A percentile compares a stretch with the other conserved stretches of the same genome.
These are phyloP conservation scores for Russula olivacea DNA, from an alignment of 768 basidiomycete species.

Conservation along the genomic window DNA sequence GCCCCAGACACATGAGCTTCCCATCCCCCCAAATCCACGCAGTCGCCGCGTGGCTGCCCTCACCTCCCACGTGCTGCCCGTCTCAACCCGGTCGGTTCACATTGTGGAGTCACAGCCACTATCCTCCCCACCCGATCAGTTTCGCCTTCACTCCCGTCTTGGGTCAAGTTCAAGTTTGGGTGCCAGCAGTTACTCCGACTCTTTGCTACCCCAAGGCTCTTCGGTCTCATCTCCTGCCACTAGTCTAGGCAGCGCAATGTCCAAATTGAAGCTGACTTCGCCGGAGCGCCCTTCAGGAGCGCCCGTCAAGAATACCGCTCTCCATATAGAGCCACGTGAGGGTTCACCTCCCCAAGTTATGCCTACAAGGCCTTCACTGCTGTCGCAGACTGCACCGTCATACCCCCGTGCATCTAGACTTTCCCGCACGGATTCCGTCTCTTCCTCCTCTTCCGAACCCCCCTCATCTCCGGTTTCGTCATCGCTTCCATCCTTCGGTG, in stretches of 20 bases:
- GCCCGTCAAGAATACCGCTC: neutral
- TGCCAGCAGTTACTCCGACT: conserved; percentile 27
- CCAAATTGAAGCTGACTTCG: conserved; percentile 25
- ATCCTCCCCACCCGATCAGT: conserved; percentile 40
- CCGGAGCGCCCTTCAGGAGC: conserved; percentile 5
- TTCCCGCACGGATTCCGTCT: neutral
- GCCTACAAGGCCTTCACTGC: conserved; percentile 32
- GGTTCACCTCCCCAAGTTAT: conserved; percentile 17
- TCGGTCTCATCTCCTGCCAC: conserved; percentile 29
- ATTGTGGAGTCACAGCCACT: conserved; percentile 81
- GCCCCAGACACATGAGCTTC: conserved; percentile 75
- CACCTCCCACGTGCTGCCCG: conserved; percentile 45
- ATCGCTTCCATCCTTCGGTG: conserved; percentile 14
- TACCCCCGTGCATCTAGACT: neutral
- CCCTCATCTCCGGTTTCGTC: neutral
- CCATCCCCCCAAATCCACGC: conserved; percentile 64
- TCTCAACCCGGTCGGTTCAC: conserved; percentile 59
- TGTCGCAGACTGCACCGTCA: conserved; percentile 32
- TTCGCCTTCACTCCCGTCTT: conserved; percentile 16
- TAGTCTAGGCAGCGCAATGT: conserved; percentile 31
- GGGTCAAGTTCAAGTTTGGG: conserved; percentile 31
- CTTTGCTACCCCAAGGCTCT: conserved; percentile 22
- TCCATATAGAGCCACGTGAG: conserved; percentile 6
- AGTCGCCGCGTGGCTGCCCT: conserved; percentile 56
- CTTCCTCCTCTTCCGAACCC: conserved; percentile 9